Base-by-base conservation (phyloP, 495 filamentous ascomycete genomes). In the Cercophora scortea region DNA sequence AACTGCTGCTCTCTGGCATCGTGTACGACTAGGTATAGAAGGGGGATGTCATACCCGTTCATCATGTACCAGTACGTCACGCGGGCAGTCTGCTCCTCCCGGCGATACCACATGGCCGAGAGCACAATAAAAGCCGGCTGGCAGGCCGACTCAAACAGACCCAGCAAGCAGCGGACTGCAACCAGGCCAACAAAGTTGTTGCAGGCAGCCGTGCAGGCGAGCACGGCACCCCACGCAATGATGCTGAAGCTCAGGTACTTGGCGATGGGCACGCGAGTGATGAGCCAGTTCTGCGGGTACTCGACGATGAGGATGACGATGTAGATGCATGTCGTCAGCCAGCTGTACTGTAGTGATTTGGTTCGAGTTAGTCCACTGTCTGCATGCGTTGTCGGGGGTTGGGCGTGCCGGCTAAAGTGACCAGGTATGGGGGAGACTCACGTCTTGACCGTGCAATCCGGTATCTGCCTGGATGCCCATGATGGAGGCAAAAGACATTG, bases 41-140 rank as follows among this genome's bases (percentile, higher is more conserved):
- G 25, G 25, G 25, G 25, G 25, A 25, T 5, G 5, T 2, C 25
- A 25, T 25, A 25, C 9, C 80, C 80, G 61, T 84, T 84, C 77
- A 82, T 83, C 79, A 82, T 84, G 62, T 86, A 82, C 82, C 85
- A 88, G 64, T 84, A 86, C 0, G 82, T 81, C 0, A 86, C 82
- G 0, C 78, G 79, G 0, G 71, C 66, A 0, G 83, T 77, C 61
- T 87, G 84, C 53, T 88, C 83, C 46, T 83, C 75, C 9, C 83
- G 75, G 42, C 77, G 81, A 62, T 86, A 88, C 84, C 85, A 88
- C 77, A 86, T 86, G n/a, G 79, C 72, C 0, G 79, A 83, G 16
- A 88, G 68, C 32, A 87, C 61, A 12, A 88, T 64, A 52, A 80
- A 77, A 36, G 72, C 74, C 0, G 83, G 83, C 58, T 84, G 79